Evolutionary conservation across 2,329 filamentous ascomycete genomes (phyloP), one percentile per base, ranked within the genome.

Genomic region (Cryphonectria naterciae): DNA sequence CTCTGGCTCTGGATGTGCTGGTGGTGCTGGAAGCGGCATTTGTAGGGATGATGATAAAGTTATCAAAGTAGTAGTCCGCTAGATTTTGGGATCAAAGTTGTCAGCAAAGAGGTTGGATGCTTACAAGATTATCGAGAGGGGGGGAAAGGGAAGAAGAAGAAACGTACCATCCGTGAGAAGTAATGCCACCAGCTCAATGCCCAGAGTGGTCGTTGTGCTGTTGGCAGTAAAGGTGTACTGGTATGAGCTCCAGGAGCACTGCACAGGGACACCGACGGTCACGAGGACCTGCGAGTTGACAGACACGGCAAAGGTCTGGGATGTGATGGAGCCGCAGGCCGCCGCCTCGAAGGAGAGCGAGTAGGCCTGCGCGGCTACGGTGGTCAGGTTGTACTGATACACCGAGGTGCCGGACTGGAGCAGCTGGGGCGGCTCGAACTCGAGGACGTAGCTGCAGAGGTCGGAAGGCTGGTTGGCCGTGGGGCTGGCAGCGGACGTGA

Each of bases 331-430:
- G 52, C 52, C 52, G n/a, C 52, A 56, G n/a, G 52, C n/a, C 52
- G 52, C n/a, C 52, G 52, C 52, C 52, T 56, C 52, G n/a, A 56
- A 56, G 52, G 52, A 28, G 52, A 56, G n/a, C n/a, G 52, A 56
- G 52, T 56, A 56, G 52, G 52, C 5, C 52, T 56, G 52, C n/a
- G n/a, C n/a, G n/a, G 52, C 52, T 5, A 28, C 52, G 13, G 52
- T 56, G 25, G 10, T 28, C 52, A 56, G 25, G 52, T 25, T 56
- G 52, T 56, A 56, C n/a, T 56, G 13, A n/a, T 56, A 56, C 13
- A 28, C 0, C n/a, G 52, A 56, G 25, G 8, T 28, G n/a, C 52
- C 52, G 2, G 52, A 56, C 52, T 56, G n/a, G 25, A 28, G n/a
- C n/a, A 28, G 52, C 52, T 56, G n/a, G n/a, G 52, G 52, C n/a